Evolutionary conservation across 495 filamentous ascomycete genomes (phyloP), one percentile per base, ranked within the genome.

Genomic region (Margaritispora aquatica): DNA sequence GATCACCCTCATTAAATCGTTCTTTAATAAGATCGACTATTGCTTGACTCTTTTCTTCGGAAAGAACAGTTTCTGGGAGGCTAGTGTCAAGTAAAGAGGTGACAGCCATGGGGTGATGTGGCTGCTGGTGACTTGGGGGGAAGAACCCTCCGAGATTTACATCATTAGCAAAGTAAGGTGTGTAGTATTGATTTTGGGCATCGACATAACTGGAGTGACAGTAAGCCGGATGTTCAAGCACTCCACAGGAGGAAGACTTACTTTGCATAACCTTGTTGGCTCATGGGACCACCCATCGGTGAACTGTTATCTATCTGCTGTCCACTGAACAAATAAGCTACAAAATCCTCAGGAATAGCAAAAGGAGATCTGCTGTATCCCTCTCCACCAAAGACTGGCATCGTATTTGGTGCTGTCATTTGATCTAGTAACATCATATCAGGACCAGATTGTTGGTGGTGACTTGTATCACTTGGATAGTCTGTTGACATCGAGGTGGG

Each of bases 301-400:
- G 80, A 70, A 24, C 60, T 62, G 21, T 36, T 41, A 10, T 64
- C 61, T 11, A 69, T 11, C 27, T 65, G 64, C 34, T 74, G 68
- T 2, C 88, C 88, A 67, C 88, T 93, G 74, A 97, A 96, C 22
- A 97, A 75, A 80, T 89, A 96, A 19, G 88, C 88, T 29, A 93
- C 85, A 70, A 96, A 96, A 69, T 96, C 92, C 65, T 96, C 93
- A 8, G 90, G 87, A 75, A 96, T 90, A 19, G 86, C 86, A 49
- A 84, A 91, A 11, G 94, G 92, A 4, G 92, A 96, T 51, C 92
- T 86, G 61, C 86, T 90, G 60, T 90, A 82, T 61, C 82, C 85
- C 56, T 96, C 90, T 29, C 80, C 84, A 15, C 89, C 90, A 71
- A 95, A 96, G 24, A 95, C 84, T 8, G 92, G 89, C 65, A 94